Evolutionary conservation across 805 yeast species (phyloP), one percentile per base, ranked within the genome.

Genomic region (Hanseniaspora occidentalis): DNA sequence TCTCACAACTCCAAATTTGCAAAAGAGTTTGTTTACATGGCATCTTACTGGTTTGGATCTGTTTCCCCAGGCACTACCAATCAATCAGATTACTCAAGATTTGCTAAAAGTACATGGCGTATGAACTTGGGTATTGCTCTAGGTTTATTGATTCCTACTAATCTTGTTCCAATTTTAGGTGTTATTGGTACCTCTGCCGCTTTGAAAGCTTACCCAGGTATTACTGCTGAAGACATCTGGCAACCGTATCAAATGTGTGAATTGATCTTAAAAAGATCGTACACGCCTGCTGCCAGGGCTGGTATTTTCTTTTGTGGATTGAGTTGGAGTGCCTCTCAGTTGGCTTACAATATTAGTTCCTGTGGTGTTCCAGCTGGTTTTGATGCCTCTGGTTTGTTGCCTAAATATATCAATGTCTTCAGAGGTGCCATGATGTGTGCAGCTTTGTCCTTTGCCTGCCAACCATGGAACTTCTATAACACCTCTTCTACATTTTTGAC

Each of bases 281-380:
- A 64, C 37, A 42, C 56, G n/a, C 47, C 66, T 6, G 57, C 53
- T 37, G 58, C 57, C 17, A 52, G 70, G 44, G 66, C 65, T 3
- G 70, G 58, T 23, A 47, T 60, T 5, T 65, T 65, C 49, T 65
- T 66, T 47, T 56, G 62, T 41, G 70, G 69, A 4, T 44, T 61
- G 1, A 57, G 66, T 3, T 59, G 65, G 40, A 52, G 56, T 10
- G 37, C 58, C 21, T 60, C 67, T 4, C 70, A 66, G 44, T 47
- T 66, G 39, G 54, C 65, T 10, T 61, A 65, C 46, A 65, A 64
- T 40, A 58, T 64, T 19, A 54, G 64, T 16, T 61, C 62, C 33
- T 58, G 62, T 38, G 66, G 67, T 27, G 54, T 59, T 43, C 62
- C 64, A 2, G 71, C 71, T 39, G 70, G 70, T 36, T 64, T 65